Percentiles rank a stretch among this genome's conserved stretches.
Evolutionary conservation across 129 eudicot genomes (phyloP).

Genomic region (Kitagawia praeruptora): DNA sequence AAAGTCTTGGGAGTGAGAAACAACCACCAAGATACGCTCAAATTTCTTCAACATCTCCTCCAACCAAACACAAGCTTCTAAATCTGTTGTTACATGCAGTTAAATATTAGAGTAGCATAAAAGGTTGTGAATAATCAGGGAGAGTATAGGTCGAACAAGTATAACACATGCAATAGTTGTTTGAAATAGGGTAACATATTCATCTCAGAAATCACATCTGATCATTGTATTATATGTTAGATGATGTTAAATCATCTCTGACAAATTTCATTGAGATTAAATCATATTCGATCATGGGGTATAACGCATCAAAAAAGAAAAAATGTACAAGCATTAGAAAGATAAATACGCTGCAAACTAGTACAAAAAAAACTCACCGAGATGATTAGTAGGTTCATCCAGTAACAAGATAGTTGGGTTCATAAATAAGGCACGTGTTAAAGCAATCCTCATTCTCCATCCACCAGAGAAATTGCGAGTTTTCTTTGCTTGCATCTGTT

Average conservation of each 20-base stretch:
- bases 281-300: too few relatives aligned
- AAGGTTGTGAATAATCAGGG: neutral
- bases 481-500: constrained; percentile 80
- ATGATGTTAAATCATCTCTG: too few relatives aligned
- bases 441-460: constrained; percentile 98
- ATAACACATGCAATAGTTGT: too few relatives aligned
- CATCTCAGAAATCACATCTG: too few relatives aligned
- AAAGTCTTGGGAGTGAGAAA: constrained; percentile 95
- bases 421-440: constrained; percentile 91
- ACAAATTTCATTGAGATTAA: too few relatives aligned
- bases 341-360: neutral
- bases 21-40: constrained; percentile 81
- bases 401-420: constrained; percentile 87
- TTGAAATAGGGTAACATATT: too few relatives aligned
- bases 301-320: neutral
- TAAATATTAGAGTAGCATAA: neutral
- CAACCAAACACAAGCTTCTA: constrained; percentile 98
- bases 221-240: too few relatives aligned
- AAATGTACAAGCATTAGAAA: neutral
- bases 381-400: constrained; percentile 98
- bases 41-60: constrained; percentile 83
- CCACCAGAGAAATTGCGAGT: constrained; percentile 97
- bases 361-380: constrained; percentile 37
- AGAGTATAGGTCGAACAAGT: neutral
- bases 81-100: constrained; percentile 38